A percentile compares a stretch with the other conserved stretches of the same genome.
Conservation (phyloP, 148 eudicot genomes). For the Cornus controversa region DNA sequence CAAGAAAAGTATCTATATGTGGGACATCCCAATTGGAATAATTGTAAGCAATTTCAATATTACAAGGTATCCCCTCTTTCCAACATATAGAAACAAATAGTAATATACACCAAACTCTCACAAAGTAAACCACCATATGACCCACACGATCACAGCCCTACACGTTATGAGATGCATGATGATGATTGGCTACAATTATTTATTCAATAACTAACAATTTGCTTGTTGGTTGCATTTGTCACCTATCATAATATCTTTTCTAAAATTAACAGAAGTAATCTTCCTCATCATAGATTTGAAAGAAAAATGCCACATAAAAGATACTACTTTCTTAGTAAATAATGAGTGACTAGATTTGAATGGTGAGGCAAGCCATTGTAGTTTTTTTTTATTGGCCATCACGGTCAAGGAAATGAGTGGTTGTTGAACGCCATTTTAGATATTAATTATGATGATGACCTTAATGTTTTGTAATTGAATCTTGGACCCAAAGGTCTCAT, state of each 20-base stretch:
- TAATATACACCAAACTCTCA: background rate
- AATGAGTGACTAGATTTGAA: background rate
- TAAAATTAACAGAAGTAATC: background rate
- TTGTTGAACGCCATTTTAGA: background rate
- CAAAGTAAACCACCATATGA: background rate
- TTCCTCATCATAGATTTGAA: no score
- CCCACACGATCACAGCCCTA: background rate
- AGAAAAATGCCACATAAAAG: no score
- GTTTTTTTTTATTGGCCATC: background rate
- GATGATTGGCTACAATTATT: no score
- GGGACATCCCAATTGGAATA: constrained; percentile 11
- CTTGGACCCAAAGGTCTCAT: background rate
- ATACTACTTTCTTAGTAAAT: background rate
- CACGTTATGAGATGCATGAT: no score
- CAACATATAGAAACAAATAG: background rate
- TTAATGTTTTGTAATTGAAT: background rate
- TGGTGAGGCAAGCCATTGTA: background rate
- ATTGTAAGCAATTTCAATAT: background rate
- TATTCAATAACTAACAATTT: no score
- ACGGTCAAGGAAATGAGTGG: constrained; percentile 7
- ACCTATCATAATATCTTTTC: no score
- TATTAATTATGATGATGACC: background rate
- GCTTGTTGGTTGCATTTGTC: no score
- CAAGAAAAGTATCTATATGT: constrained; percentile 17
- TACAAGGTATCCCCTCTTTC: constrained; percentile 1